Conservation (phyloP, 164 flowering plant genomes). For the Stephania japonica region DNA sequence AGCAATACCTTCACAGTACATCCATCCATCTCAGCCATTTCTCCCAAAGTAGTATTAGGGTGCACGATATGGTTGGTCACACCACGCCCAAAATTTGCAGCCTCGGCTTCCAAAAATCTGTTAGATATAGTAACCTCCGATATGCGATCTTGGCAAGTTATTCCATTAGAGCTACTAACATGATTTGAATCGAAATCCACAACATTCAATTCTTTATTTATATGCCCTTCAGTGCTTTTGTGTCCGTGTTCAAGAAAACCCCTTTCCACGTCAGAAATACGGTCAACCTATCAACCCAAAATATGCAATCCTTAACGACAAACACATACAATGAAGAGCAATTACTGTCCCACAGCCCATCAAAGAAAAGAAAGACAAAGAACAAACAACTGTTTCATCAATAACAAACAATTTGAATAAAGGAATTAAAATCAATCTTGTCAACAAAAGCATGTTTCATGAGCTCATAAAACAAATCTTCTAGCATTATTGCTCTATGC, state of each 20-base stretch:
- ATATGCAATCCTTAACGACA: not conserved
- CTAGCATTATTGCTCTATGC: not conserved
- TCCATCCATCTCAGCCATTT: constrained; percentile 7
- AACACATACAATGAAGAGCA: not conserved
- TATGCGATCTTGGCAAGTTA: constrained; percentile 15
- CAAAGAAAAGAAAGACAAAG: not conserved
- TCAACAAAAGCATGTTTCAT: not conserved
- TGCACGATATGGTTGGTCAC: constrained; percentile 10
- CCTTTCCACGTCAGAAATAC: constrained; percentile 32
- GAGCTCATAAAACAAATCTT: not conserved
- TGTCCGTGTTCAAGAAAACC: constrained; percentile 6
- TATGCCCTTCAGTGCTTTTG: constrained; percentile 4
- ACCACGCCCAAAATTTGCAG: constrained; percentile 5
- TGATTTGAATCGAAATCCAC: constrained; percentile 10
- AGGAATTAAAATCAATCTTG: no score
- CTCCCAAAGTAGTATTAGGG: constrained; percentile 11
- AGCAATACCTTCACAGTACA: constrained; percentile 6
- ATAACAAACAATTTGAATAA: not conserved
- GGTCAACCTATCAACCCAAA: constrained; percentile 52
- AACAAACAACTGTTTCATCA: not conserved
- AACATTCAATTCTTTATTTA: constrained; percentile 3
- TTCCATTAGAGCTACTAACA: constrained; percentile 14
- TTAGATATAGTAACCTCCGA: constrained; percentile 9
- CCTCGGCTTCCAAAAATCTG: constrained; percentile 13
- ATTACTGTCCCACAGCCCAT: not conserved